phyloP scores from a whole-genome alignment of 2,329 filamentous ascomycete species.

The Malbranchea zuffiana region DNA sequence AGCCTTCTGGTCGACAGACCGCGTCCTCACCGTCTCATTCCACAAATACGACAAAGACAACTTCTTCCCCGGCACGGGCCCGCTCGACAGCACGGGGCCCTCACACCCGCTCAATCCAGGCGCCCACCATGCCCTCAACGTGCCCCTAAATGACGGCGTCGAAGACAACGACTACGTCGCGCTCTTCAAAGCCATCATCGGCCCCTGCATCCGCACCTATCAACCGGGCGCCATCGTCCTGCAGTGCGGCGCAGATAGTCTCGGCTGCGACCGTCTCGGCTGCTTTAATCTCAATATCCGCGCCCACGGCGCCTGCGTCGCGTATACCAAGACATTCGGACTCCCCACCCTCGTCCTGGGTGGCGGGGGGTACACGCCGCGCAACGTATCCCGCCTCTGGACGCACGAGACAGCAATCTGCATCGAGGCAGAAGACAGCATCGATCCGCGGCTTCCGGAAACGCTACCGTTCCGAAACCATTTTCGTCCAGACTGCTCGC shows the following conservation, averaged over 20 bases:
- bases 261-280: slow-evolving; percentile 85
- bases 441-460: slow-evolving; percentile 62
- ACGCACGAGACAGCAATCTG: slow-evolving; percentile 91
- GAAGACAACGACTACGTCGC: slow-evolving; percentile 78
- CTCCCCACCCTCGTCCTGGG: slow-evolving; percentile 84
- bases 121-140: slow-evolving; percentile 80
- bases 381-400: slow-evolving; percentile 94
- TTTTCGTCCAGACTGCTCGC: slow-evolving; percentile 74
- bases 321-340: slow-evolving; percentile 69
- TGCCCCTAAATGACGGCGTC: slow-evolving; percentile 82
- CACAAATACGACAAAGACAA: slow-evolving; percentile 82
- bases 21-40: slow-evolving; percentile 87
- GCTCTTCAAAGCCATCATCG: slow-evolving; percentile 74
- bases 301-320: slow-evolving; percentile 83
- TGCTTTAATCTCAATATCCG: slow-evolving; percentile 95
- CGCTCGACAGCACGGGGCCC: slow-evolving; percentile 72
- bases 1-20: slow-evolving; percentile 79
- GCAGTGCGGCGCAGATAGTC: slow-evolving; percentile 89
- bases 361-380: slow-evolving; percentile 89
- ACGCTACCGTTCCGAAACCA: slow-evolving; percentile 79
- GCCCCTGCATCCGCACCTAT: slow-evolving; percentile 68
- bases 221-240: slow-evolving; percentile 84
- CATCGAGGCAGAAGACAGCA: slow-evolving; percentile 59
- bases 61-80: slow-evolving; percentile 90
- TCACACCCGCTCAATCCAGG: slow-evolving; percentile 73